Evolutionary conservation across 2,329 filamentous ascomycete genomes (phyloP), one percentile per base, ranked within the genome.

Genomic region (Sporothrix mexicana): DNA sequence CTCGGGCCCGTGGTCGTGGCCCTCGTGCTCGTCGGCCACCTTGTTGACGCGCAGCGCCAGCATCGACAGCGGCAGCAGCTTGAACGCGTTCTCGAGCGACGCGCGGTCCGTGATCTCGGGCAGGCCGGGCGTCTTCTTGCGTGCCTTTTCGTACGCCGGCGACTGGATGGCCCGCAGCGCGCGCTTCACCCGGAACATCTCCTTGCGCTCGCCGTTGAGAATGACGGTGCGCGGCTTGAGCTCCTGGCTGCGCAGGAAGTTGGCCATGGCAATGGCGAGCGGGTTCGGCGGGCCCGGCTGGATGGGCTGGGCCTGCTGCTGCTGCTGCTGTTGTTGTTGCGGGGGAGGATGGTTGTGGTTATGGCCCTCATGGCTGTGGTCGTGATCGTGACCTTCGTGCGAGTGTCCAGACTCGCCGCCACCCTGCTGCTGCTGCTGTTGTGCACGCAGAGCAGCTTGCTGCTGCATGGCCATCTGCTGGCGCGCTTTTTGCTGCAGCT

Each of bases 141-240:
- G 88, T 73, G 94, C 94, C 85, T 97, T 97, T 77, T 90, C 88
- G 84, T 99, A 99, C 55, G 92, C 94, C 68, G 93, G 92, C 25
- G 94, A 96, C 82, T 97, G 87, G 71, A 99, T 88, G 41, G 93
- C 94, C 78, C 96, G 93, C 75, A 99, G 91, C 55, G 96, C 96
- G 80, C 96, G 93, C 87, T 98, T 98, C 81, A 99, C 96, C 87
- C 92, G 92, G 83, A 99, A 98, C 93, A 99, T 97, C 77, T 99
- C 95, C 84, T 97, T 98, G 79, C 96, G 90, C 86, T 98, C 95
- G 78, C 96, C 96, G 77, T 98, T 95, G 76, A 98, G 88, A 76
- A 99, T 97, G 81, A 93, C 95, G 20, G 95, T 98, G 75, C 96
- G 88, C 20, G 89, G 87, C 87, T 99, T 99, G 76, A 99, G 84